These are phyloP conservation scores for Metschnikowia kofuensis DNA, from an alignment of 805 yeast genomes.

Conservation along the genomic window DNA sequence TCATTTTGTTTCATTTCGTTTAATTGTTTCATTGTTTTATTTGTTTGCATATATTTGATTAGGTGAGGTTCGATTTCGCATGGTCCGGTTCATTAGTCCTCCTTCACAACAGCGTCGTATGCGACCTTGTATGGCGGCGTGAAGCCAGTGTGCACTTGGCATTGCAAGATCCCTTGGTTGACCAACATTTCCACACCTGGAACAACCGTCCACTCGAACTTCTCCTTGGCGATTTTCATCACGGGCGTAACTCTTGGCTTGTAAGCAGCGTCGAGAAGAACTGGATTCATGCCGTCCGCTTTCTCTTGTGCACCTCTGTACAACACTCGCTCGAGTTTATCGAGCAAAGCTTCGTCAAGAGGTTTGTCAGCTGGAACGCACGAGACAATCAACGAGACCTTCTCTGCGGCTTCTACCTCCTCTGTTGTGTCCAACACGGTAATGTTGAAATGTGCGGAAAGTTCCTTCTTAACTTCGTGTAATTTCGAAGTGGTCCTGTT, in stretches of 20 bases:
- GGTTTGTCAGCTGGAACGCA: conserved; percentile 84
- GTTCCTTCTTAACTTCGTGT: conserved; percentile 51
- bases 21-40: too few species aligned
- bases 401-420: conserved; percentile 42
- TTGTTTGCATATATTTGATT: too few species aligned
- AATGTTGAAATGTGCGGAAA: conserved; percentile 61
- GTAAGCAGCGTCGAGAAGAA: conserved; percentile 89
- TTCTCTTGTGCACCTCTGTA: conserved; percentile 32
- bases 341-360: conserved; percentile 49
- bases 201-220: conserved; percentile 72
- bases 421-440: conserved; percentile 50
- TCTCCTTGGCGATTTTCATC: conserved; percentile 68
- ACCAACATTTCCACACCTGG: conserved; percentile 92
- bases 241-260: conserved; percentile 85
- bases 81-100: conserved; percentile 4
- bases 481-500: conserved; percentile 77
- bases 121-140: conserved; percentile 61
- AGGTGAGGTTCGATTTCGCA: too few species aligned
- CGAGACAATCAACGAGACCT: conserved; percentile 63
- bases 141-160: conserved; percentile 68
- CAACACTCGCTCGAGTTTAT: conserved; percentile 48
- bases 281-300: conserved; percentile 43
- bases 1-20: too few species aligned
- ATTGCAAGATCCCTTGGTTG: conserved; percentile 90
- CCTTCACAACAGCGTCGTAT: conserved; percentile 54